Percentiles rank a stretch among this genome's conserved stretches.
phyloP scores from a whole-genome alignment of 139 green algal species.

The Tetraselmis chui region DNA sequence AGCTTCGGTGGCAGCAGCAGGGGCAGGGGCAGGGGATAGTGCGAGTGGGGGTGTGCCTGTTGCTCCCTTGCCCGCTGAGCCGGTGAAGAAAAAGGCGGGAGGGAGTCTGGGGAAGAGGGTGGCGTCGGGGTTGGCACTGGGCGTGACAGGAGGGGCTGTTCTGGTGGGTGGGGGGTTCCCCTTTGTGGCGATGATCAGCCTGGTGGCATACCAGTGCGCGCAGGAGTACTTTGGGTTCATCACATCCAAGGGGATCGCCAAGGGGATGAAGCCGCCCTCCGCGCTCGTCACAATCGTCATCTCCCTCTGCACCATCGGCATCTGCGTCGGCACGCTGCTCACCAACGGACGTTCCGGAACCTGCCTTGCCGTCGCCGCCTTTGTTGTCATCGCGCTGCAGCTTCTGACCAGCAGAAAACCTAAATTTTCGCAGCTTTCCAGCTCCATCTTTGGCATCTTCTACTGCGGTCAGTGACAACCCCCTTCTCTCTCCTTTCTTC shows the following conservation, averaged over 20 bases:
- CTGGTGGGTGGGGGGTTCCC: slow-evolving; percentile 32
- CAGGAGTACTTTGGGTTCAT: slow-evolving; percentile 56
- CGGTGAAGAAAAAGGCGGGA: background rate
- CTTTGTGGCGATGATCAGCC: slow-evolving; percentile 38
- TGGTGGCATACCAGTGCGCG: slow-evolving; percentile 63
- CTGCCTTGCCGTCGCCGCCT: slow-evolving; percentile 59
- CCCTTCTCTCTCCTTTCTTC: background rate
- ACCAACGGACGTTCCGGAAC: slow-evolving; percentile 27
- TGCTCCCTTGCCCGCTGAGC: too few relatives aligned
- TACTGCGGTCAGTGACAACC: slow-evolving; percentile 71
- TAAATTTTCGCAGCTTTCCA: slow-evolving; percentile 74
- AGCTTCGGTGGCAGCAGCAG: too few relatives aligned
- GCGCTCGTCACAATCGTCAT: slow-evolving; percentile 48
- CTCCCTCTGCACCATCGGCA: slow-evolving; percentile 59
- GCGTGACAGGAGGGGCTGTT: background rate
- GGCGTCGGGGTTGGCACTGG: background rate
- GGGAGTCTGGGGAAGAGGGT: background rate
- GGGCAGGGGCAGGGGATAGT: too few relatives aligned
- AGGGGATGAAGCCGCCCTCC: slow-evolving; percentile 56
- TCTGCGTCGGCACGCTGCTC: slow-evolving; percentile 46
- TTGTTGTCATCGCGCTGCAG: slow-evolving; percentile 71
- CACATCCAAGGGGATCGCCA: slow-evolving; percentile 46
- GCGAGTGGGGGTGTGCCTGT: too few relatives aligned
- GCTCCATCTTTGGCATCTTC: slow-evolving; percentile 80
- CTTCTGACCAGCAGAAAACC: slow-evolving; percentile 57